These are phyloP conservation scores for Kwoniella dendrophila DNA, from an alignment of 768 basidiomycete species.

Conservation along the genomic window DNA sequence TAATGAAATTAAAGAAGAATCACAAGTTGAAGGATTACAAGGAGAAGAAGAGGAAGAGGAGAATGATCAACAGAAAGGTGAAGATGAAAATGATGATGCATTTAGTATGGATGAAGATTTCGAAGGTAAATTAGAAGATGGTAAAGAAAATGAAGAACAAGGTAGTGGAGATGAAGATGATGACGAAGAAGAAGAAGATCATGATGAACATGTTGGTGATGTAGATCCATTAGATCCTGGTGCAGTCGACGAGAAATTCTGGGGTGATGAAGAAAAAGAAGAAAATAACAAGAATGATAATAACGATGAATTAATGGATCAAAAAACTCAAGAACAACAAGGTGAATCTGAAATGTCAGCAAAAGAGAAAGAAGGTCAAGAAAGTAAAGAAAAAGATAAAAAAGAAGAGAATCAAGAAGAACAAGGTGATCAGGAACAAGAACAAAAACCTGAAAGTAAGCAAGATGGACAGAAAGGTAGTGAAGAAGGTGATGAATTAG, in stretches of 20 bases:
- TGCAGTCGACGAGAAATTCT: conserved; percentile 92
- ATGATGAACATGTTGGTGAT: conserved; percentile 81
- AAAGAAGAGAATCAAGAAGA: conserved; percentile 37
- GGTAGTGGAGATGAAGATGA: conserved; percentile 58
- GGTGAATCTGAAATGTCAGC: conserved; percentile 72
- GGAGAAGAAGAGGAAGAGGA: conserved; percentile 62
- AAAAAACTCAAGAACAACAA: conserved; percentile 63
- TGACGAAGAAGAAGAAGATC: conserved; percentile 63
- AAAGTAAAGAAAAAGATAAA: conserved; percentile 54
- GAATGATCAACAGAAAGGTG: conserved; percentile 43
- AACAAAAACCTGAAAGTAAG: conserved; percentile 38
- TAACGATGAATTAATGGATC: conserved; percentile 64
- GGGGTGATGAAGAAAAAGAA: conserved; percentile 74
- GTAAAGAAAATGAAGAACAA: conserved; percentile 62
- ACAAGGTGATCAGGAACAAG: conserved; percentile 34
- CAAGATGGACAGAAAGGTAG: too few relatives aligned
- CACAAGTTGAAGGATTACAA: conserved; percentile 90
- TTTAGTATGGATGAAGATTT: conserved; percentile 92
- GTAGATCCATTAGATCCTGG: conserved; percentile 80
- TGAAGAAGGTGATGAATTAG: conserved; percentile 30
- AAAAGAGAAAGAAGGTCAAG: conserved; percentile 67
- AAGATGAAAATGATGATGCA: conserved; percentile 63
- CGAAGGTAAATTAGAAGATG: conserved; percentile 80
- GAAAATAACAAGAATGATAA: conserved; percentile 62
- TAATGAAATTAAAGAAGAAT: conserved; percentile 93